These are phyloP conservation scores for Microbotryum lychnidis-dioicae DNA, from an alignment of 1,284 basidiomycete genomes.

Conservation along the genomic window DNA sequence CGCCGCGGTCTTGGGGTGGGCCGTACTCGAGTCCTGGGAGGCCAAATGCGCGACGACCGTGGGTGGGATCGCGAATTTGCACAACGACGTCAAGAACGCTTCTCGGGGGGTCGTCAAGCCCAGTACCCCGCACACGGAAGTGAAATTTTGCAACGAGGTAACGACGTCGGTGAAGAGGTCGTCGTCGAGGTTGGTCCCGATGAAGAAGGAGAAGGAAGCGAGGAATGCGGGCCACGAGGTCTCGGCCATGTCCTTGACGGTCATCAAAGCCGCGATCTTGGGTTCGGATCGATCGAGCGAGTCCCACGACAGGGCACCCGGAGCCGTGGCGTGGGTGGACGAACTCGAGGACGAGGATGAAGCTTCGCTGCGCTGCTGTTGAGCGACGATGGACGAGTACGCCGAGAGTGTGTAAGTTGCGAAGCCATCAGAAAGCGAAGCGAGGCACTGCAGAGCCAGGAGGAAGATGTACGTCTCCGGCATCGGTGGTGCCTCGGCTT, in stretches of 20 bases:
- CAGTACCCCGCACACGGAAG: conserved; percentile 81
- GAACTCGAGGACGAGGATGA: no score
- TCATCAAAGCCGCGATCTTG: conserved; percentile 47
- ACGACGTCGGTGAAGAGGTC: conserved; percentile 78
- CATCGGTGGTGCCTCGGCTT: conserved; percentile 83
- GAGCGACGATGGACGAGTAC: conserved; percentile 49
- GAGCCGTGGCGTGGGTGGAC: no score
- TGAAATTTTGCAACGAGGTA: conserved; percentile 70
- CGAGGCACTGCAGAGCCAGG: conserved; percentile 77
- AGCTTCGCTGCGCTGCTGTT: conserved; percentile 37
- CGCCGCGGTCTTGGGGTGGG: conserved; percentile 11
- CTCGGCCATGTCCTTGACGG: conserved; percentile 68
- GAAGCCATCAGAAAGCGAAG: conserved; percentile 81
- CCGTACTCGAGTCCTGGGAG: conserved; percentile 34
- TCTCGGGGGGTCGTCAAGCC: conserved; percentile 78
- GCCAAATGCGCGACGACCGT: conserved; percentile 77
- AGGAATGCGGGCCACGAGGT: conserved; percentile 82
- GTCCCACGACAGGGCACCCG: no score
- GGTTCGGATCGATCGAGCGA: conserved; percentile 31
- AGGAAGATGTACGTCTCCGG: conserved; percentile 90
- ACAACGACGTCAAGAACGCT: conserved; percentile 77
- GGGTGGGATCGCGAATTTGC: conserved; percentile 79
- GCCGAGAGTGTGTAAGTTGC: conserved; percentile 61
- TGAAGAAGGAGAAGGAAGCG: conserved; percentile 77
- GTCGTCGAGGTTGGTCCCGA: conserved; percentile 79